Evolutionary conservation across 2,329 filamentous ascomycete species (phyloP).

Genomic region (Pseudogymnoascus sp.): DNA sequence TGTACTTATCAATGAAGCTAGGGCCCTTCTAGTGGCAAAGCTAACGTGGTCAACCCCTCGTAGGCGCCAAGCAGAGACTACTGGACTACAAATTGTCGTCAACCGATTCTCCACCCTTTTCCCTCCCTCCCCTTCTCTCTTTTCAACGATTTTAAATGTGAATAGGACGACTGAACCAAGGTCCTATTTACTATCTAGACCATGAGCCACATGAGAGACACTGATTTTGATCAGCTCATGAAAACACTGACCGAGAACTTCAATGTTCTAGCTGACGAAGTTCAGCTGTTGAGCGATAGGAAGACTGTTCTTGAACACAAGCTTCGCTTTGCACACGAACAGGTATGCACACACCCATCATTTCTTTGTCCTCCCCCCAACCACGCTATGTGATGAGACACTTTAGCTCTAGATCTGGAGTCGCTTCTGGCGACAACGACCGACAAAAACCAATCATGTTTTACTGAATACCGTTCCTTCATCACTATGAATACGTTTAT

Average conservation of each 20-base stretch:
- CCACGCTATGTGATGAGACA: conserved; percentile 37
- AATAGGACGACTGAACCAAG: conserved; percentile 3
- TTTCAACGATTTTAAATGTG: conserved; percentile 19
- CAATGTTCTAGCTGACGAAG: conserved; percentile 55
- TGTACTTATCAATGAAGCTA: conserved; percentile 1
- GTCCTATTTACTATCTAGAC: conserved; percentile 5
- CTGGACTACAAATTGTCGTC: conserved; percentile 10
- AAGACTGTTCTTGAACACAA: conserved; percentile 61
- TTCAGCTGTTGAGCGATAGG: conserved; percentile 53
- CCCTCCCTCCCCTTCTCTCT: conserved; percentile 15
- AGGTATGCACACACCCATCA: conserved; percentile 40
- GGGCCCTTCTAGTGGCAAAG: conserved; percentile 3
- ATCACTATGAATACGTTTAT: conserved; percentile 15
- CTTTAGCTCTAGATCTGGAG: conserved; percentile 80
- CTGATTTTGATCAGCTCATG: conserved; percentile 34
- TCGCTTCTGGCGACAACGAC: conserved; percentile 51
- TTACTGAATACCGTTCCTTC: conserved; percentile 37
- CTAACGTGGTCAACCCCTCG: neutral
- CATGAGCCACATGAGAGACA: conserved; percentile 15
- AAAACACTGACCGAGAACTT: conserved; percentile 57
- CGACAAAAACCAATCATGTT: conserved; percentile 47
- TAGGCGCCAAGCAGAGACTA: conserved; percentile 5
- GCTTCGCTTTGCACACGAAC: conserved; percentile 57
- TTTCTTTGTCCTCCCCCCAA: conserved; percentile 10
- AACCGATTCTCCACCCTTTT: conserved; percentile 5